A percentile compares a stretch with the other conserved stretches of the same genome.
Evolutionary conservation across 176 grass and related monocot genomes (phyloP).

Genomic region (Cymbopogon citratus): DNA sequence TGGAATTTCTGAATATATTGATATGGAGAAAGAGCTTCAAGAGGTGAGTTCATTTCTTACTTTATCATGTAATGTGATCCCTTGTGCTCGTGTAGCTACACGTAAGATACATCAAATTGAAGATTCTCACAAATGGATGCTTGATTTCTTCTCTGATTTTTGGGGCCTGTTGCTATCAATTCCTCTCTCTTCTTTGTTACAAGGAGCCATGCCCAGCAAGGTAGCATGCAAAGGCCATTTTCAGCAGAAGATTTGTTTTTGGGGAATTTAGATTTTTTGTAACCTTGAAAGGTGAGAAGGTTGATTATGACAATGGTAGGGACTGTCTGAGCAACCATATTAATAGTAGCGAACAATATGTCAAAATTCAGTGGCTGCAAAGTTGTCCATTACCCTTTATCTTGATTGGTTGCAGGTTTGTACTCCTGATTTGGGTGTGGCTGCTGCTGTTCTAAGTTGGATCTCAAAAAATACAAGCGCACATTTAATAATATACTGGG

Average conservation of each 20-base stretch:
- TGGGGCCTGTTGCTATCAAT: constrained; percentile 46
- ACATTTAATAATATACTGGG: constrained; percentile 20
- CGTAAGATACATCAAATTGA: neutral
- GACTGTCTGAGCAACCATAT: constrained; percentile 37
- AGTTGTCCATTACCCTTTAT: constrained; percentile 75
- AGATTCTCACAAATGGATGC: constrained; percentile 25
- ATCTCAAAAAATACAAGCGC: constrained; percentile 28
- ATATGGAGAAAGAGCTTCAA: constrained; percentile 93
- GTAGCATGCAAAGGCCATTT: constrained; percentile 56
- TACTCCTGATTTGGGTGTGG: constrained; percentile 63
- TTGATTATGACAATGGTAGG: constrained; percentile 52
- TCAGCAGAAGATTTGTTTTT: constrained; percentile 50
- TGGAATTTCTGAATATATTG: constrained; percentile 76
- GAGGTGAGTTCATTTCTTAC: constrained; percentile 50
- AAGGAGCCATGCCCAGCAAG: constrained; percentile 58
- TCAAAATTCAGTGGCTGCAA: constrained; percentile 44
- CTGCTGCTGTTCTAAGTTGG: constrained; percentile 72
- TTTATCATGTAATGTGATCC: constrained; percentile 5
- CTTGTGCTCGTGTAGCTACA: neutral
- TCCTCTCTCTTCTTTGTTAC: constrained; percentile 61
- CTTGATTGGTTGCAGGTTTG: constrained; percentile 92
- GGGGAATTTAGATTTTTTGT: constrained; percentile 58
- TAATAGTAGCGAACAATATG: constrained; percentile 31
- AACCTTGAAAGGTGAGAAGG: constrained; percentile 67
- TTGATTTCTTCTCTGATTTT: constrained; percentile 23